A percentile compares a stretch with the other conserved stretches of the same genome.
Conservation (phyloP, 1,284 basidiomycete species). For the Trametes versicolor region DNA sequence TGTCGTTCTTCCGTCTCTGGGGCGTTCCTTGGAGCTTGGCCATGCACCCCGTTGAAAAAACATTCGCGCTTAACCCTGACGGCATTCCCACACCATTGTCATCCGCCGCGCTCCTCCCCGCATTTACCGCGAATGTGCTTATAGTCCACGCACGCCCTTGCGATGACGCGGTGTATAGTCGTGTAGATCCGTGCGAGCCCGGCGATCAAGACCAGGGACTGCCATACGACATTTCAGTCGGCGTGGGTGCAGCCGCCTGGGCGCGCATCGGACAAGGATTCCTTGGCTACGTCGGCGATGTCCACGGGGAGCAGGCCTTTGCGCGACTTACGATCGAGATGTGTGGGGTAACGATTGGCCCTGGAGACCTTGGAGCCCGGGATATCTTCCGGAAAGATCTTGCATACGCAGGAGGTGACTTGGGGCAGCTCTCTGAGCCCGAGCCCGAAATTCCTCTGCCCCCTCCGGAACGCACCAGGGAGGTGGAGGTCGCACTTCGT, state of each 20-base stretch:
- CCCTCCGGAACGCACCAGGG: background rate
- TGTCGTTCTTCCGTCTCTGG: background rate
- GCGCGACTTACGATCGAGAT: slow-evolving; percentile 35
- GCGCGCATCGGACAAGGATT: slow-evolving; percentile 24
- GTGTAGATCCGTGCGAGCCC: background rate
- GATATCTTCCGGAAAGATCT: too few species aligned
- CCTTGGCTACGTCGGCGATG: slow-evolving; percentile 35
- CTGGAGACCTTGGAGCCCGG: slow-evolving; percentile 30
- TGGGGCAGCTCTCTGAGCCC: background rate
- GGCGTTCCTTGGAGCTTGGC: background rate
- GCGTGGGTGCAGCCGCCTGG: background rate
- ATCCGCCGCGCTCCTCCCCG: background rate
- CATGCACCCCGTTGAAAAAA: background rate
- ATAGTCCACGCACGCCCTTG: background rate
- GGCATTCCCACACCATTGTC: background rate
- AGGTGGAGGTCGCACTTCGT: background rate
- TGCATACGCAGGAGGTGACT: too few species aligned
- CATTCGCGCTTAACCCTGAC: background rate
- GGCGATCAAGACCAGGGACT: background rate
- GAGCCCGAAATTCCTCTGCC: background rate
- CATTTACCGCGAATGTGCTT: background rate
- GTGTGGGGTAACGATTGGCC: slow-evolving; percentile 31
- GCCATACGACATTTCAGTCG: background rate
- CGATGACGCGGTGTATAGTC: background rate
- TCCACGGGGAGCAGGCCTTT: slow-evolving; percentile 32